Evolutionary conservation across 1,284 basidiomycete species (phyloP).

Genomic region (Boletus albobrunnescens): DNA sequence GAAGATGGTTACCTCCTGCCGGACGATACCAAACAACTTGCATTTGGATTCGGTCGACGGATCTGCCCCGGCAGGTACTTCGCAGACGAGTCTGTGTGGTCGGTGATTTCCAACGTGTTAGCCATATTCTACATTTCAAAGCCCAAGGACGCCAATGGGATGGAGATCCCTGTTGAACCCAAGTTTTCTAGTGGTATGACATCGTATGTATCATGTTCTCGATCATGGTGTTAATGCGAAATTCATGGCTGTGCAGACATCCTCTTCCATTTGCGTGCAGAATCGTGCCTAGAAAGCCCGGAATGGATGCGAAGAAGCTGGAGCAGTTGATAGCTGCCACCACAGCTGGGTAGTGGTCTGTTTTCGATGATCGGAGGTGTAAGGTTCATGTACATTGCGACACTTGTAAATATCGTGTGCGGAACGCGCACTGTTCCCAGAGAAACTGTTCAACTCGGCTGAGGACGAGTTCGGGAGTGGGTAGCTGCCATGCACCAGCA

Average conservation of each 20-base stretch:
- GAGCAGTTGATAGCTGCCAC: slow-evolving; percentile 21
- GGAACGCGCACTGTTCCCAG: no score
- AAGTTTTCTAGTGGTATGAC: slow-evolving; percentile 11
- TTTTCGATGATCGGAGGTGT: no score
- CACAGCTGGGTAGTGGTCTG: no score
- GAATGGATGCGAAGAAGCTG: slow-evolving; percentile 10
- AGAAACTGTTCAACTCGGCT: no score
- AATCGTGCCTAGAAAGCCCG: slow-evolving; percentile 9
- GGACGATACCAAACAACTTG: no score
- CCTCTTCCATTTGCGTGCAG: not conserved
- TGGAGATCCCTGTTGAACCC: slow-evolving; percentile 20
- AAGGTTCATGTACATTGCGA: no score
- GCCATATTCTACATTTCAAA: slow-evolving; percentile 18
- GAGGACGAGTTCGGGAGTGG: no score
- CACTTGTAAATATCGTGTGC: no score
- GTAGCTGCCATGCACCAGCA: no score
- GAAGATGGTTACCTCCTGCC: no score
- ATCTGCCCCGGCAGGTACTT: slow-evolving; percentile 22
- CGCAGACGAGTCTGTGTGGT: slow-evolving; percentile 19
- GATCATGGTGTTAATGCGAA: not conserved
- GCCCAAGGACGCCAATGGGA: slow-evolving; percentile 20
- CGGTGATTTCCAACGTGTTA: slow-evolving; percentile 16
- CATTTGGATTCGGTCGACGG: slow-evolving; percentile 25
- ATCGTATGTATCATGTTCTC: slow-evolving; percentile 12
- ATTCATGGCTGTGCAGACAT: not conserved